A percentile compares a stretch with the other conserved stretches of the same genome.
Conservation (phyloP, 139 green algal species). For the Haematococcus sp. region DNA sequence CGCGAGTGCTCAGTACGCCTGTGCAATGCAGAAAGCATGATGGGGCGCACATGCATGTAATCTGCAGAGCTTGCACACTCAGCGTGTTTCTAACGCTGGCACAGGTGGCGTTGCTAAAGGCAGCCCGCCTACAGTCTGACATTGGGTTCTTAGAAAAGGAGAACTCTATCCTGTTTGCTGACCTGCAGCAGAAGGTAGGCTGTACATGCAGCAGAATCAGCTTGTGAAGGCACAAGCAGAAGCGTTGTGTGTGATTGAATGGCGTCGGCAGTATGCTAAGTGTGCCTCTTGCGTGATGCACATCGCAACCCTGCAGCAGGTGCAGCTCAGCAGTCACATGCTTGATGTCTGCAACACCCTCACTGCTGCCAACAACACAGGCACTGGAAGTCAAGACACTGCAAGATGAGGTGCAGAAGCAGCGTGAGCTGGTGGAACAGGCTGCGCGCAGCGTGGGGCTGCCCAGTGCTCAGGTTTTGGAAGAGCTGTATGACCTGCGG, state of each 20-base stretch:
- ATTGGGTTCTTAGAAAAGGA: slow-evolving; percentile 1
- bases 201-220: no score
- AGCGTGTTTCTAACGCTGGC: no score
- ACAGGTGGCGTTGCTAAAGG: no score
- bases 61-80: no score
- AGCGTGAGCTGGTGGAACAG: slow-evolving; percentile 1
- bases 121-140: background rate
- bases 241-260: no score
- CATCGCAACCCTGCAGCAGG: no score
- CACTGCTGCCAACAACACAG: background rate
- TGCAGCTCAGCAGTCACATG: no score
- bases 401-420: background rate
- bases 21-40: no score
- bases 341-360: background rate
- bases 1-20: no score
- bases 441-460: background rate
- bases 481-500: slow-evolving; percentile 4
- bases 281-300: no score
- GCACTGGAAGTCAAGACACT: background rate
- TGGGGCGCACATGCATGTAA: background rate
- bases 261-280: no score
- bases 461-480: background rate
- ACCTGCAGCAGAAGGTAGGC: slow-evolving; percentile 3
- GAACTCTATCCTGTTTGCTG: slow-evolving; percentile 3
- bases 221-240: no score